Percentiles rank a stretch among this genome's conserved stretches.
phyloP scores from a whole-genome alignment of 2,329 filamentous ascomycete genomes.

The Fusarium avenaceum region DNA sequence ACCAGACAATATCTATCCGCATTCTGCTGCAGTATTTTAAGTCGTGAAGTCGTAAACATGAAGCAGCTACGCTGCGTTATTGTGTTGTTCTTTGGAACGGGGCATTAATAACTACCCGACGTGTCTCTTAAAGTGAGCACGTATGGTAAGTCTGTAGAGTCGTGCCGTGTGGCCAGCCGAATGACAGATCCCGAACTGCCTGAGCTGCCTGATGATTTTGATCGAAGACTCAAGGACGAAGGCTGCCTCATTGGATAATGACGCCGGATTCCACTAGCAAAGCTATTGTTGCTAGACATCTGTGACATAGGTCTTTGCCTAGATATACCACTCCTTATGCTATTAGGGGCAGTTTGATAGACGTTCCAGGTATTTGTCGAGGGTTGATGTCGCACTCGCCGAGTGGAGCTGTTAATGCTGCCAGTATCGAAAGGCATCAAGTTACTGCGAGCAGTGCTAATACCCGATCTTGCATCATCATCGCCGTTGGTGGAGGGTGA shows the following conservation, averaged over 20 bases:
- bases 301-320: constrained; percentile 52
- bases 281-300: constrained; percentile 56
- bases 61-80: constrained; percentile 18
- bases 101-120: constrained; percentile 46
- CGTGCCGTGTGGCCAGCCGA: constrained; percentile 59
- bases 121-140: constrained; percentile 55
- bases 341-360: constrained; percentile 68
- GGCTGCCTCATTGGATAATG: constrained; percentile 57
- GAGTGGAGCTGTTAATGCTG: constrained; percentile 53
- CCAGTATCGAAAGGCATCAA: constrained; percentile 48
- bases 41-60: constrained; percentile 47
- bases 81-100: constrained; percentile 10
- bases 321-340: constrained; percentile 61
- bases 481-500: constrained; percentile 60
- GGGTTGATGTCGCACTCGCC: constrained; percentile 54
- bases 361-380: constrained; percentile 61
- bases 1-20: constrained; percentile 19
- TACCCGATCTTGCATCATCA: constrained; percentile 59
- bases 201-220: constrained; percentile 54
- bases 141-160: constrained; percentile 54
- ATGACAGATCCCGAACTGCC: constrained; percentile 62
- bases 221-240: constrained; percentile 58
- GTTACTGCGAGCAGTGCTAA: constrained; percentile 56
- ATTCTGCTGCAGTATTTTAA: constrained; percentile 26
- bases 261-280: constrained; percentile 58